These are phyloP conservation scores for Lachnellula subtilissima DNA, from an alignment of 2,329 filamentous ascomycete species.

Conservation along the genomic window DNA sequence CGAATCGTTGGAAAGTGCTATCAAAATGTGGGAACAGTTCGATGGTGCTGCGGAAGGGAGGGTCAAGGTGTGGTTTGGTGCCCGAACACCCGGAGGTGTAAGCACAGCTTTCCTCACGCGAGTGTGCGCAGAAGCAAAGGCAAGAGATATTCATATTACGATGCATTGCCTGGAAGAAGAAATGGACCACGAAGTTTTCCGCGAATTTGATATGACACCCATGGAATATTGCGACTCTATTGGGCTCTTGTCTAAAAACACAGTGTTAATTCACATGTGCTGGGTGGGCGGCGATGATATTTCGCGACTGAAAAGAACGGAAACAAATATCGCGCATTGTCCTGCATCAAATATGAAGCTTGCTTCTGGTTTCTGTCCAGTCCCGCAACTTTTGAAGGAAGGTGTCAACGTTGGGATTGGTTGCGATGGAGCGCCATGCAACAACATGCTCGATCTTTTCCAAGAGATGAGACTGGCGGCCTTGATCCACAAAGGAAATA, in stretches of 20 bases:
- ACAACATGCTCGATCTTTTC: conserved; percentile 10
- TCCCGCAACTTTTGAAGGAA: conserved; percentile 6
- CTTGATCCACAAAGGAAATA: conserved; percentile 8
- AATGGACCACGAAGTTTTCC: conserved; percentile 2
- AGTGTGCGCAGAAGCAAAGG: background rate
- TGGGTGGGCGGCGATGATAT: conserved; percentile 5
- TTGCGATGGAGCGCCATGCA: conserved; percentile 11
- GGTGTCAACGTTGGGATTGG: conserved; percentile 7
- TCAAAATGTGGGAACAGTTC: conserved; percentile 31
- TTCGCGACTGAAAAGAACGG: background rate
- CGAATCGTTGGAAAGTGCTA: conserved; percentile 5
- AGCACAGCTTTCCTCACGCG: background rate
- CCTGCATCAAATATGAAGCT: conserved; percentile 10
- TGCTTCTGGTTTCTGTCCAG: conserved; percentile 2
- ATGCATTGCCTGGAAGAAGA: conserved; percentile 9
- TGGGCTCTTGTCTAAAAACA: background rate
- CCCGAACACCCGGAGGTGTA: conserved; percentile 12
- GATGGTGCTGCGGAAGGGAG: conserved; percentile 32
- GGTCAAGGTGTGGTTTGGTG: conserved; percentile 36
- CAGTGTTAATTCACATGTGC: conserved; percentile 10
- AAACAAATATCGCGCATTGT: conserved; percentile 9
- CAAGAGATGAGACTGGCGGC: conserved; percentile 11
- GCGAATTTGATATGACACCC: background rate
- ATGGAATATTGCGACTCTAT: conserved; percentile 8
- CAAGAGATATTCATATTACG: conserved; percentile 2